Evolutionary conservation across 495 filamentous ascomycete species (phyloP).

Genomic region (Aspergillus asperescens): DNA sequence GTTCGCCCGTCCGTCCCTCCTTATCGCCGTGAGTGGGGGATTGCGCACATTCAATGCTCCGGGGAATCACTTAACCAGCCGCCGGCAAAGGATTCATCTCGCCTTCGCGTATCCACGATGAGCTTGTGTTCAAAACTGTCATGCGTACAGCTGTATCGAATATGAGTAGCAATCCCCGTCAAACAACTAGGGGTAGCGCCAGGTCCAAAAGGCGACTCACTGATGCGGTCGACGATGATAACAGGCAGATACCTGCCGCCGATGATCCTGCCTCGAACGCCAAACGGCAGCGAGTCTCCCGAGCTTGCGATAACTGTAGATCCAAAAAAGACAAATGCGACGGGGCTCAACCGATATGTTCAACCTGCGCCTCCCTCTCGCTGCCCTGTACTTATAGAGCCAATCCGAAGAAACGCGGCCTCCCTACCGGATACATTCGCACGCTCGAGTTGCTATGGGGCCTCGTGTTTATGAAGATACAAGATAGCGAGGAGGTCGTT

Average conservation of each 20-base stretch:
- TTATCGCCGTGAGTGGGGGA: constrained; percentile 3
- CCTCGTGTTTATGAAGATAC: constrained; percentile 38
- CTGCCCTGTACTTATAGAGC: constrained; percentile 61
- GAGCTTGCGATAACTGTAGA: constrained; percentile 64
- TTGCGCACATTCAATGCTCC: not conserved
- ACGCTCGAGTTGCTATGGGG: constrained; percentile 40
- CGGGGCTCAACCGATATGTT: constrained; percentile 56
- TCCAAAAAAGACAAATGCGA: constrained; percentile 64
- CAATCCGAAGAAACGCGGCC: constrained; percentile 63
- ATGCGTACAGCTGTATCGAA: constrained; percentile 37
- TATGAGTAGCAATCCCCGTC: constrained; percentile 43
- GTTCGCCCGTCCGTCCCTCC: not conserved
- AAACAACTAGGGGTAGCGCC: constrained; percentile 27
- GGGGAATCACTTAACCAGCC: constrained; percentile 12
- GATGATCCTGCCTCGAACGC: constrained; percentile 30
- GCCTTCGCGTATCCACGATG: constrained; percentile 24
- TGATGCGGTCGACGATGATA: constrained; percentile 29
- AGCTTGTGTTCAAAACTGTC: constrained; percentile 30
- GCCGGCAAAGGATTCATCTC: constrained; percentile 37
- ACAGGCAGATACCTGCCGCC: constrained; percentile 21
- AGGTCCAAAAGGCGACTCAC: constrained; percentile 36
- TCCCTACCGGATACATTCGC: constrained; percentile 43
- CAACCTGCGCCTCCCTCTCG: constrained; percentile 55
- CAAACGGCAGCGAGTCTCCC: constrained; percentile 51
- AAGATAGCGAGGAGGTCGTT: constrained; percentile 43